These are phyloP conservation scores for Geotrichum aggregatum DNA, from an alignment of 1,139 yeast species.

Conservation along the genomic window DNA sequence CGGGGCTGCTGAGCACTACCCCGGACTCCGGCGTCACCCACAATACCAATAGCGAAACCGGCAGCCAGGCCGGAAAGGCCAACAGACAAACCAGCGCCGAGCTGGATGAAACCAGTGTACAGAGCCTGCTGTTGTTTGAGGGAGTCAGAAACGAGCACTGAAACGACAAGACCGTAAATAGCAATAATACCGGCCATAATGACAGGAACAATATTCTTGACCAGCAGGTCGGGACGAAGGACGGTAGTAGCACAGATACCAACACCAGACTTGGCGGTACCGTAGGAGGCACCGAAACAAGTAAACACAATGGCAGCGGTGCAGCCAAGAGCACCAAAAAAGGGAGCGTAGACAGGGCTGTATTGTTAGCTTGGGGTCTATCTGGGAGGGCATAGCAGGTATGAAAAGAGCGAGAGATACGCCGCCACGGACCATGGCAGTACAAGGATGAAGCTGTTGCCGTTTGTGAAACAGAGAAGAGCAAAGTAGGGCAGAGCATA, in stretches of 20 bases:
- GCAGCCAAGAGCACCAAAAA: slow-evolving; percentile 97
- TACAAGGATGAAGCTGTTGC: not conserved
- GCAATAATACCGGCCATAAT: slow-evolving; percentile 98
- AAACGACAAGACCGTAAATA: slow-evolving; percentile 92
- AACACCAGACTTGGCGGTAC: slow-evolving; percentile 97
- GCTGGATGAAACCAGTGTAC: slow-evolving; percentile 94
- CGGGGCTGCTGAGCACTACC: slow-evolving; percentile 96
- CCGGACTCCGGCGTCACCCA: slow-evolving; percentile 98
- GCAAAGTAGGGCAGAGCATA: no score
- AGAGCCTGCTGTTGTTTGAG: slow-evolving; percentile 77
- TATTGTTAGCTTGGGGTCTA: not conserved
- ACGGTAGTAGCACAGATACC: slow-evolving; percentile 98
- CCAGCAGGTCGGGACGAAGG: slow-evolving; percentile 76
- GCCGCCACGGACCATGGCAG: no score
- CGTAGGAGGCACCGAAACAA: slow-evolving; percentile 91
- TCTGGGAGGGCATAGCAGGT: not conserved
- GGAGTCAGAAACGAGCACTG: slow-evolving; percentile 93
- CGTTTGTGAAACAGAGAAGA: no score
- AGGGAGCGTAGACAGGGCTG: slow-evolving; percentile 84
- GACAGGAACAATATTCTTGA: slow-evolving; percentile 59
- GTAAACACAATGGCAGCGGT: slow-evolving; percentile 98
- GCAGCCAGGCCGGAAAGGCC: slow-evolving; percentile 96
- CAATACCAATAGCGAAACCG: slow-evolving; percentile 97
- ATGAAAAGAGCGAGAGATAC: no score
- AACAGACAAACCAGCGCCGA: slow-evolving; percentile 91